Evolutionary conservation across 2,329 filamentous ascomycete genomes (phyloP), one percentile per base, ranked within the genome.

Genomic region (Colletotrichum melonis): DNA sequence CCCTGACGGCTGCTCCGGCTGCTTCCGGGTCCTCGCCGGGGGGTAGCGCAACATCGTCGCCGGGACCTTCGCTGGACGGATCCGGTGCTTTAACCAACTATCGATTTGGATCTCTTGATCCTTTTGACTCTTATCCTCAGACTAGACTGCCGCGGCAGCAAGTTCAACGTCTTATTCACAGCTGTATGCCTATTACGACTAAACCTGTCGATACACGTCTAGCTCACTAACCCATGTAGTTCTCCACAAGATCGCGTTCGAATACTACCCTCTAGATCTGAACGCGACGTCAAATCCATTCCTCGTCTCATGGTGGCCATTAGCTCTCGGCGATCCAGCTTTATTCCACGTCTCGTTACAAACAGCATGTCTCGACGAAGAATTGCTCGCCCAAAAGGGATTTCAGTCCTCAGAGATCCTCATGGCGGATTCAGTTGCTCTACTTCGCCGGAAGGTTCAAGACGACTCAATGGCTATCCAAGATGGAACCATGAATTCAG

Each of bases 291-390:
- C 89, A 8, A 91, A 91, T 75, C 89, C 89, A 0, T 91, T 91
- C 73, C 80, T 91, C 22, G 80, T 89, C 7, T 90, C 88, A 0
- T 91, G 89, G 89, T 91, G 89, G 88, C 89, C 89, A 0, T 81
- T 88, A 1, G 88, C 89, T 0, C 82, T 91, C 0, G 85, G 82
- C 0, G 89, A 91, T 68, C 87, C 89, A 0, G 88, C 88, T 5
- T 76, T 91, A 1, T 91, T 91, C 67, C 88, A 91, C 75, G 88
- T 91, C 28, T 90, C 88, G 2, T 81, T 91, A 14, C 89, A 90
- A 76, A 90, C 89, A 5, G 89, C 89, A 54, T 90, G 84, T 49
- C 83, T 90, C 0, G 88, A 91, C 70, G 84, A 89, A 35, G 89
- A 91, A 75, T 73, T 87, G 12, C 76, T 82, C 14, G 88, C 87